phyloP scores from a whole-genome alignment of 352 stramenopile species.

The Saprolegnia diclina region DNA sequence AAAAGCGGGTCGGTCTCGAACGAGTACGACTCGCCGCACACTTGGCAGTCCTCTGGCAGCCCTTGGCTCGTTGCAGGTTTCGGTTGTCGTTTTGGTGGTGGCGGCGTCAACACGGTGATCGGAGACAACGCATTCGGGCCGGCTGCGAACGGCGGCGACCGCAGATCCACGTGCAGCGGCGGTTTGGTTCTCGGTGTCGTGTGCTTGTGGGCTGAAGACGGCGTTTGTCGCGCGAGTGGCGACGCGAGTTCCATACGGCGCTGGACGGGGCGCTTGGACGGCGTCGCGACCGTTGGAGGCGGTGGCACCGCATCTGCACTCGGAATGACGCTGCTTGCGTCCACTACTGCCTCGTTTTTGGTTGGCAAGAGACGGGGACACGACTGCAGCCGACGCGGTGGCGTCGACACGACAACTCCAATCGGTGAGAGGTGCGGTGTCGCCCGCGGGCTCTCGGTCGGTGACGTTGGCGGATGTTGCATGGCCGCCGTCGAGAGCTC shows the following conservation, averaged over 20 bases:
- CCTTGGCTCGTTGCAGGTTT: not conserved
- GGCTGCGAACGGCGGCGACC: not conserved
- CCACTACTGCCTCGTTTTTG: not conserved
- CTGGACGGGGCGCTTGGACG: not conserved
- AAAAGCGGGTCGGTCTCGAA: conserved; percentile 87
- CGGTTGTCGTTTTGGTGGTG: not conserved
- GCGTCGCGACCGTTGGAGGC: not conserved
- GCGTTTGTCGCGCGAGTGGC: not conserved
- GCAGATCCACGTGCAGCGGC: conserved; percentile 17
- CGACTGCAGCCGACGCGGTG: not conserved
- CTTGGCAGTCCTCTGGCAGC: conserved; percentile 41
- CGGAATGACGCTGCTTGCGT: not conserved
- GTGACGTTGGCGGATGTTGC: not conserved
- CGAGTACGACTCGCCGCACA: conserved; percentile 77
- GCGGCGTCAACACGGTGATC: not conserved
- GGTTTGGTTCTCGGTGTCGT: not conserved
- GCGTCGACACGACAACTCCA: not conserved
- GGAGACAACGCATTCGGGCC: not conserved
- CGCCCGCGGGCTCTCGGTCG: not conserved
- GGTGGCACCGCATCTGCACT: not conserved
- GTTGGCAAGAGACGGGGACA: not conserved
- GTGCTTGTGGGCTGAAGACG: not conserved
- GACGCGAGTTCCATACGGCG: not conserved
- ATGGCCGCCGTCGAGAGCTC: not conserved
- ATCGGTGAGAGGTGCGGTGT: not conserved